Evolutionary conservation across 2,329 filamentous ascomycete genomes (phyloP).

Genomic region (Colletotrichum gigasporum): DNA sequence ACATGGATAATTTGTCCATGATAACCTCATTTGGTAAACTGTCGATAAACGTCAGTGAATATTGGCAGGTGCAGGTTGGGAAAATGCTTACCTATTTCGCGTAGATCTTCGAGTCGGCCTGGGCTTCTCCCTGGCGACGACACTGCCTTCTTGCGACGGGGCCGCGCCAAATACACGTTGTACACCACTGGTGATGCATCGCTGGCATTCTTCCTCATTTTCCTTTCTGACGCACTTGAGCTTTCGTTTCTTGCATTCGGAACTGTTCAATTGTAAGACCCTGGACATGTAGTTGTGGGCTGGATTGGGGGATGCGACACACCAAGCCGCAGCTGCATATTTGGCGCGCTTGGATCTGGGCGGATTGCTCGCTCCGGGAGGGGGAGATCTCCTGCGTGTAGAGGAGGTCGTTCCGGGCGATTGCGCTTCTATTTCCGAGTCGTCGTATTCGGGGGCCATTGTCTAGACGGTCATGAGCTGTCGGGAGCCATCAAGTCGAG

Average conservation of each 20-base stretch:
- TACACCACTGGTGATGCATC: slow-evolving; percentile 40
- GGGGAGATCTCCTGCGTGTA: background rate
- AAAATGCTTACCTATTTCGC: background rate
- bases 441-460: slow-evolving; percentile 4
- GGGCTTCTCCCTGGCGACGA: background rate
- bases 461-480: background rate
- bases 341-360: slow-evolving; percentile 22
- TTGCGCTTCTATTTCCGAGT: background rate
- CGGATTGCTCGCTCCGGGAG: background rate
- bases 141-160: slow-evolving; percentile 35
- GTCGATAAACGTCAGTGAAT: background rate
- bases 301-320: background rate
- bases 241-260: slow-evolving; percentile 49
- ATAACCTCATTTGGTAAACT: slow-evolving; percentile 33
- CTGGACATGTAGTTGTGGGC: too few species aligned
- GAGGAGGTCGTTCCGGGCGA: background rate
- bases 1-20: slow-evolving; percentile 39
- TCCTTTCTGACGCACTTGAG: slow-evolving; percentile 47
- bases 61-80: background rate
- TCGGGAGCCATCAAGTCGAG: background rate
- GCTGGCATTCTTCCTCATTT: slow-evolving; percentile 39
- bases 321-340: slow-evolving; percentile 26
- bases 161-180: slow-evolving; percentile 36
- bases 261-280: background rate
- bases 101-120: background rate